A percentile compares a stretch with the other conserved stretches of the same genome.
These are phyloP conservation scores for Pyricularia sp. DNA, from an alignment of 2,329 filamentous ascomycete genomes.

Conservation along the genomic window DNA sequence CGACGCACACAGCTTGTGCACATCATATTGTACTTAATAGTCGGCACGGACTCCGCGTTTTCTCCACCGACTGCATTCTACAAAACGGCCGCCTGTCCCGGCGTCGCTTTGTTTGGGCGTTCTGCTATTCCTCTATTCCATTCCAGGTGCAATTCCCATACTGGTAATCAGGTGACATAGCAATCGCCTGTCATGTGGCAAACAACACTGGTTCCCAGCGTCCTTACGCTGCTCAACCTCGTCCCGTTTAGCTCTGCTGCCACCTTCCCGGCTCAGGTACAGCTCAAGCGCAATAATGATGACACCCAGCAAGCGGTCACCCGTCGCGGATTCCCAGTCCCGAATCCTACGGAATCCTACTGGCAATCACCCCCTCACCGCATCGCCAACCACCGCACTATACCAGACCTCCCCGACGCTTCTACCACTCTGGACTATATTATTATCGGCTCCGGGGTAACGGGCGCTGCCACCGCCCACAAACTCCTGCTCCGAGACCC, in stretches of 20 bases:
- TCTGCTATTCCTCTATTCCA: neutral
- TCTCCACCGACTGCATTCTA: neutral
- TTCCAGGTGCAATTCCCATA: neutral
- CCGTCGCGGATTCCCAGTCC: constrained; percentile 12
- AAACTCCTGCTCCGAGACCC: constrained; percentile 14
- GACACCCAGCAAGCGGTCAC: neutral
- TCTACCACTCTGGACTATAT: constrained; percentile 13
- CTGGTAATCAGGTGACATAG: neutral
- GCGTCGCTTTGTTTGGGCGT: neutral
- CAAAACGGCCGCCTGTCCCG: neutral
- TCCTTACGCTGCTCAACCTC: neutral
- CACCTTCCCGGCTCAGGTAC: neutral
- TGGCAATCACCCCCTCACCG: constrained; percentile 13
- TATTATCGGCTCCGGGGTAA: constrained; percentile 24
- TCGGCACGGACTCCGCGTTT: neutral
- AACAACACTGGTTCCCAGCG: neutral
- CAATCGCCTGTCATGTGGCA: neutral
- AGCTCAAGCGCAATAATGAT: neutral
- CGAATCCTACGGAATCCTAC: constrained; percentile 21
- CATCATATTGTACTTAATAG: neutral
- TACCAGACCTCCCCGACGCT: constrained; percentile 7
- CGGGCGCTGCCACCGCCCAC: constrained; percentile 18
- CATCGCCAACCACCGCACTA: constrained; percentile 9
- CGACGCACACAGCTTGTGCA: neutral
- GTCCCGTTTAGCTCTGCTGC: neutral